Evolutionary conservation across 2,329 filamentous ascomycete species (phyloP), one percentile per base, ranked within the genome.

Genomic region (Ascocoryne sarcoides): DNA sequence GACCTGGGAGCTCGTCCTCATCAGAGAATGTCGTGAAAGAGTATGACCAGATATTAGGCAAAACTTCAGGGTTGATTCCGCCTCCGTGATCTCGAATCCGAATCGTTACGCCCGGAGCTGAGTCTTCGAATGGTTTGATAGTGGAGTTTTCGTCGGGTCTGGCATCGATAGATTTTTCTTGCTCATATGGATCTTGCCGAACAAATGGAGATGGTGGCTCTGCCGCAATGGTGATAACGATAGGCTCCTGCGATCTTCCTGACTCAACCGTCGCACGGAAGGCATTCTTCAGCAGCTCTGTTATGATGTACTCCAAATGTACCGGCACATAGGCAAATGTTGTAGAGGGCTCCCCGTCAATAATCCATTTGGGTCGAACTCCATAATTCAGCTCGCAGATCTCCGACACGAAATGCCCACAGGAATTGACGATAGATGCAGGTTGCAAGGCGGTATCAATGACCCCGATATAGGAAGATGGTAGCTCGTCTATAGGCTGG

Each of bases 381-480:
- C 92, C 92, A 58, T 98, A 98, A 47, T 92, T 90, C 26, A 95
- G 73, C 67, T 96, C 92, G 66, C 90, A 96, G 46, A 96, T 95
- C 57, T 96, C 92, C 29, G 85, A 86, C 0, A 98, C 92, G 46
- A 92, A 93, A 44, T 82, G 80, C 38, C 89, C 89, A 63, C 90
- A 96, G 5, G 77, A 75, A 52, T 89, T 80, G 32, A 96, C 77
- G 31, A 90, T 85, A 33, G 76, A 73, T 0, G 87, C 84, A 0
- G 92, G 92, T 26, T 80, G 80, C 8, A 98, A 70, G 2, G 80
- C 81, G 0, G 92, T 95, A 64, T 98, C 90, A 47, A 98, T 96
- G 16, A 95, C 88, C 38, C 92, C 92, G 48, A 95, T 93, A 60
- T 90, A 95, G 38, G 79, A 82, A 0, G 68, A 69, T 36, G 71